Evolutionary conservation across 169 alveolate genomes (phyloP), one percentile per base, ranked within the genome.

Genomic region (Plasmodium fragile): DNA sequence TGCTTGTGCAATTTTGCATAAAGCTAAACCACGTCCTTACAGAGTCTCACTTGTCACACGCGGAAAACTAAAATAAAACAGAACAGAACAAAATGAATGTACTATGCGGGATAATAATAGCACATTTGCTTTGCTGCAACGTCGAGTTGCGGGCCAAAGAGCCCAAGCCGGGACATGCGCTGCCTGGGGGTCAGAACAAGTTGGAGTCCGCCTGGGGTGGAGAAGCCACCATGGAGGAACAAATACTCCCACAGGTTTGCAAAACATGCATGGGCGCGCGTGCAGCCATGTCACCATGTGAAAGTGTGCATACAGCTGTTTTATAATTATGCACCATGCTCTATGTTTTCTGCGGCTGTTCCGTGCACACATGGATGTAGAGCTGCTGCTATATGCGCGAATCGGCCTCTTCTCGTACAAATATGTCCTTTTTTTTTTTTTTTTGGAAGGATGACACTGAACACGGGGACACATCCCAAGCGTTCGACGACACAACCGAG

Each of bases 21-120:
- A 18, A 39, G 75, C 30, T 18, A 65, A 65, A 25, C 36, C 34
- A 65, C 36, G 75, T 22, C n/a, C 36, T 65, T 18, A 5, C n/a
- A 22, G 41, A 65, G 75, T 65, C 36, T 25, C 75, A 18, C 75
- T 65, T 65, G 13, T 22, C 36, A 65, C n/a, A 75, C 32, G 32
- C n/a, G 65, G 52, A 80, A 25, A 79, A 36, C 16, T 43, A 43
- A 79, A 79, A 79, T 4, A 79, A 43, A 30, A 79, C 18, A 43
- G 18, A 83, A 83, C 16, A 18, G 30, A 84, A 52, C 18, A 84
- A 84, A 84, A 84, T 84, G 93, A 84, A 84, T 16, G 30, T 73
- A 72, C 22, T 84, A 84, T 43, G 53, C 25, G 65, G 43, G 16
- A 25, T 75, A 84, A 25, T 84, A 73, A 52, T 77, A 65, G n/a